Percentiles rank a stretch among this genome's conserved stretches.
Conservation (phyloP, 2,329 filamentous ascomycete species). For the Colletotrichum tamarilloi region DNA sequence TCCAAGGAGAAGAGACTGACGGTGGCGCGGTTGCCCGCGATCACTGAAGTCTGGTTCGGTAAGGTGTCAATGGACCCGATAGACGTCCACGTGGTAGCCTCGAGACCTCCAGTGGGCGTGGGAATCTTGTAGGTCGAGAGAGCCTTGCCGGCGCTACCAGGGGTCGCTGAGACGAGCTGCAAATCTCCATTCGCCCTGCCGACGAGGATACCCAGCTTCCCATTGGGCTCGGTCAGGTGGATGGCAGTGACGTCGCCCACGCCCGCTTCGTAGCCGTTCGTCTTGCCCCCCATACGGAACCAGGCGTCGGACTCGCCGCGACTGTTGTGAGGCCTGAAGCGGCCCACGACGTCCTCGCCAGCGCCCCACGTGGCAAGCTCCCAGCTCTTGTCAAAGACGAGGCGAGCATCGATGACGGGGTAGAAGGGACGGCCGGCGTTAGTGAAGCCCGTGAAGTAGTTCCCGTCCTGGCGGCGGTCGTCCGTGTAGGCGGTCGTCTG, state of each 20-base stretch:
- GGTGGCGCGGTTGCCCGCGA: slow-evolving; percentile 33
- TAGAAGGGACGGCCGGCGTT: slow-evolving; percentile 48
- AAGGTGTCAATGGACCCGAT: slow-evolving; percentile 35
- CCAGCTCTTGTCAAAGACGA: slow-evolving; percentile 47
- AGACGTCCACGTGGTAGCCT: slow-evolving; percentile 41
- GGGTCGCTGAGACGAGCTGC: slow-evolving; percentile 53
- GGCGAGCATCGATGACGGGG: slow-evolving; percentile 58
- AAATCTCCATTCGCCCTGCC: slow-evolving; percentile 64
- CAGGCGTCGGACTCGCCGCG: slow-evolving; percentile 33
- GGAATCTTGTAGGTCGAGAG: slow-evolving; percentile 39
- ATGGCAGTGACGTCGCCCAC: slow-evolving; percentile 63
- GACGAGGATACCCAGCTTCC: slow-evolving; percentile 51
- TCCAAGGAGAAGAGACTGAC: slow-evolving; percentile 35
- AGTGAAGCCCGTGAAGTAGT: slow-evolving; percentile 27
- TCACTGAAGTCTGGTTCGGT: slow-evolving; percentile 21
- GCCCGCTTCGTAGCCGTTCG: slow-evolving; percentile 53
- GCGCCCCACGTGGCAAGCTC: slow-evolving; percentile 64
- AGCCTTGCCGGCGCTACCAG: slow-evolving; percentile 44
- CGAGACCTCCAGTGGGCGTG: slow-evolving; percentile 44
- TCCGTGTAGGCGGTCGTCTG: slow-evolving; percentile 38
- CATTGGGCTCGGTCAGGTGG: slow-evolving; percentile 52
- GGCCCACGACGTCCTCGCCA: slow-evolving; percentile 61
- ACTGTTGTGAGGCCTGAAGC: slow-evolving; percentile 47
- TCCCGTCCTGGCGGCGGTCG: slow-evolving; percentile 40
- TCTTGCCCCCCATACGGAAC: slow-evolving; percentile 48